phyloP scores from a whole-genome alignment of 805 yeast species.

The Lipomyces orientalis region DNA sequence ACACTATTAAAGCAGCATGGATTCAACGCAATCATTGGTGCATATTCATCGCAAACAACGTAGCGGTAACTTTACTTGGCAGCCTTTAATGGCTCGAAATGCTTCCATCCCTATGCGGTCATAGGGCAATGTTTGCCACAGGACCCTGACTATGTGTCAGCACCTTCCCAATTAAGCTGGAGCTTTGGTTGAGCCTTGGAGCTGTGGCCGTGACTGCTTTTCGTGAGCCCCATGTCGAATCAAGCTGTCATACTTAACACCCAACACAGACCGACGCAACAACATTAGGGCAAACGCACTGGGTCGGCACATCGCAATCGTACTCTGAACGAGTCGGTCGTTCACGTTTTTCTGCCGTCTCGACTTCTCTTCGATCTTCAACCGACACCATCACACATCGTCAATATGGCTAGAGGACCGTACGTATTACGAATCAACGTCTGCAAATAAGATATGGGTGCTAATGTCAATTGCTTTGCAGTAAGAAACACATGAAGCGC shows the following conservation, averaged over 20 bases:
- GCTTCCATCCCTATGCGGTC: too few species aligned
- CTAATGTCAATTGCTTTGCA: constrained; percentile 10
- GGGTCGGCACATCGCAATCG: background rate
- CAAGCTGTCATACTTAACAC: background rate
- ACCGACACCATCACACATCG: constrained; percentile 1
- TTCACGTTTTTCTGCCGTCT: background rate
- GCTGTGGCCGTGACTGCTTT: too few species aligned
- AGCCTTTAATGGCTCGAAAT: too few species aligned
- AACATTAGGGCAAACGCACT: background rate
- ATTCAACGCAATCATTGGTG: too few species aligned
- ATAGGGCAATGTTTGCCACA: too few species aligned
- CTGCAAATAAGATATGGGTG: background rate
- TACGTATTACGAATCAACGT: constrained; percentile 17
- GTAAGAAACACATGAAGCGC: constrained; percentile 97
- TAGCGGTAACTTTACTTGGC: too few species aligned
- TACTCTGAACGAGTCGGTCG: background rate
- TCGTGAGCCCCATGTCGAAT: too few species aligned
- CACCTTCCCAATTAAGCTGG: too few species aligned
- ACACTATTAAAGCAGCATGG: too few species aligned
- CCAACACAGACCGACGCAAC: background rate
- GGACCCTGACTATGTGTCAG: too few species aligned
- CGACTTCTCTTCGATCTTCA: constrained; percentile 1
- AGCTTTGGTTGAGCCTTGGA: too few species aligned
- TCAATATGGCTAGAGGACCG: constrained; percentile 39
- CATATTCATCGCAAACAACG: too few species aligned